Percentiles rank a stretch among this genome's conserved stretches.
phyloP scores from a whole-genome alignment of 2,329 filamentous ascomycete genomes.

The Harringtonia lauricola region DNA sequence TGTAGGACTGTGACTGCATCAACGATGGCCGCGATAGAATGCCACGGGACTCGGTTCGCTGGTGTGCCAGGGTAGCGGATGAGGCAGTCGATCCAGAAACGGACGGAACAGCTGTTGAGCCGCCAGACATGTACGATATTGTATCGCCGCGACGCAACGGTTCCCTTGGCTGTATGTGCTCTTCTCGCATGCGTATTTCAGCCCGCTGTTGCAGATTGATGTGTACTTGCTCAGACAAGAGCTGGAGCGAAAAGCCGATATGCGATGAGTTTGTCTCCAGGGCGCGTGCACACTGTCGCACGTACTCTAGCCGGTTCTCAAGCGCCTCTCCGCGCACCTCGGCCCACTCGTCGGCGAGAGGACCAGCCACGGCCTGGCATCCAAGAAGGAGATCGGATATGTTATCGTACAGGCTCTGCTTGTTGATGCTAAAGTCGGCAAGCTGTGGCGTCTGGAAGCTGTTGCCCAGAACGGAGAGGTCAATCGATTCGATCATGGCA shows the following conservation, averaged over 20 bases:
- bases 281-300: constrained; percentile 65
- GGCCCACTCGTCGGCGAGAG: constrained; percentile 89
- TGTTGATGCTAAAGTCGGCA: constrained; percentile 77
- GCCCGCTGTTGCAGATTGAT: constrained; percentile 38
- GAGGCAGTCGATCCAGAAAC: background rate
- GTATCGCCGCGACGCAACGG: constrained; percentile 46
- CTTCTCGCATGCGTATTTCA: constrained; percentile 32
- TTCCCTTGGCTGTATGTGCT: constrained; percentile 31
- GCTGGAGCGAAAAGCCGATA: constrained; percentile 75
- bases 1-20: constrained; percentile 50
- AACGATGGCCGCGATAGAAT: constrained; percentile 32
- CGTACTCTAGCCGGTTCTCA: constrained; percentile 73
- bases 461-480: constrained; percentile 68
- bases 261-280: constrained; percentile 81
- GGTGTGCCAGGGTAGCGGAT: constrained; percentile 26
- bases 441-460: constrained; percentile 76
- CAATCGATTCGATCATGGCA: constrained; percentile 80
- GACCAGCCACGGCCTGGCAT: constrained; percentile 85
- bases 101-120: constrained; percentile 13
- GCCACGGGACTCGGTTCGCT: constrained; percentile 46
- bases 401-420: constrained; percentile 88
- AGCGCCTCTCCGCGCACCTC: constrained; percentile 83
- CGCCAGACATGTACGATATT: constrained; percentile 35
- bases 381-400: constrained; percentile 79
- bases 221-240: constrained; percentile 73